Base-by-base conservation (phyloP, 257 asterid genomes). In the Coffea eugenioides region DNA sequence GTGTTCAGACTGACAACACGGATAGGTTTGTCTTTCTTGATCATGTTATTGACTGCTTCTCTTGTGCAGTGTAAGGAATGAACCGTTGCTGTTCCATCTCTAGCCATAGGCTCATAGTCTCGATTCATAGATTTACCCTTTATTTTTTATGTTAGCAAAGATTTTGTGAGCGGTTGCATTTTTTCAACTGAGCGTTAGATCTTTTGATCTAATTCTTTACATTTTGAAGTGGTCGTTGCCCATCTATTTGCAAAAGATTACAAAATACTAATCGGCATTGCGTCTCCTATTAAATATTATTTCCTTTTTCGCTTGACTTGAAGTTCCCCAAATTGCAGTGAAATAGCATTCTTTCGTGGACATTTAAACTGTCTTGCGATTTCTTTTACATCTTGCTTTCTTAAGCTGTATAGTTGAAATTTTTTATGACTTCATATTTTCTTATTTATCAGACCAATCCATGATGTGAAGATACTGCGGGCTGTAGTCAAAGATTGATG, bases 1-100 rank as follows among this genome's bases (percentile, higher is more conserved):
- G 92, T 78, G 97, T 96, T 83, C 99, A 94, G 88, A 96, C 98
- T 80, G 99, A 96, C 81, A 96, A 89, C 88, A 96, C 97, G 0
- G 98, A 92, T 82, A 84, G 98, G 99, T 93, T 88, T 57, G 80
- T 54, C 64, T n/a, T 70, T 74, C 48, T 57, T 52, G 9, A 20
- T 57, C 49, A 18, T 76, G 15, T 76, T 77, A 51, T 68, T 73
- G 46, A 36, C 36, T 49, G 54, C 18, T 51, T 46, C 75, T 45
- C 49, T 23, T 41, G 25, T 51, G 23, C 10, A 5, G 45, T 43
- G 13, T 9, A 13, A 27, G 46, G 41, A 45, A 41, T 16, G 3
- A 27, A 5, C 23, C 15, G 34, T 16, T 45, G 20, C 18, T 45
- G 18, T 49, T 71, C 18, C 13, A 56, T 8, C 15, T 79, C 39